phyloP scores from a whole-genome alignment of 139 green algal species.

The Asterochloris erici region DNA sequence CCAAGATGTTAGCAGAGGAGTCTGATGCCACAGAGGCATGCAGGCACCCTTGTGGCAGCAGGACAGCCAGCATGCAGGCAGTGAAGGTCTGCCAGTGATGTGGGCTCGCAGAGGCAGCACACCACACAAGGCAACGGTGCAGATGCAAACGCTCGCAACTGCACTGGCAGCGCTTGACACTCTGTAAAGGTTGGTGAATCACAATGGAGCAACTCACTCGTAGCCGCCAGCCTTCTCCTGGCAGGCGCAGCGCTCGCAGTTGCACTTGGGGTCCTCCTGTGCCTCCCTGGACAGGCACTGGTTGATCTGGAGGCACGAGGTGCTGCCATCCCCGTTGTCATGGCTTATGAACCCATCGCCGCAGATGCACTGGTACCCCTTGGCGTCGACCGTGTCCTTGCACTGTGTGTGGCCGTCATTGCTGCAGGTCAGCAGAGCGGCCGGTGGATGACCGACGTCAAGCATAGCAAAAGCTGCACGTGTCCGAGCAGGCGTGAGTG shows the following conservation, averaged over 20 bases:
- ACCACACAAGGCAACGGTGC: background rate
- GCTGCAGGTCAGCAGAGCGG: constrained; percentile 17
- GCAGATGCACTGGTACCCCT: constrained; percentile 76
- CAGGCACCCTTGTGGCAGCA: too few relatives aligned
- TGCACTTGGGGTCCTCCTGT: constrained; percentile 49
- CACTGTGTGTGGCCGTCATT: constrained; percentile 60
- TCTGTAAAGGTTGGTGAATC: too few relatives aligned
- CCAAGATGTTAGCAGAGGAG: background rate
- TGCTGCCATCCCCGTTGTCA: constrained; percentile 25
- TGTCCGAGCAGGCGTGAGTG: too few relatives aligned
- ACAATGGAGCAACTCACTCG: constrained; percentile 41
- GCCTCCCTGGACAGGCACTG: constrained; percentile 52
- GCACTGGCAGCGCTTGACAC: too few relatives aligned
- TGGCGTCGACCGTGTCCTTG: constrained; percentile 65
- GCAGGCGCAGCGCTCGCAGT: constrained; percentile 73
- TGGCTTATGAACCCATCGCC: constrained; percentile 47
- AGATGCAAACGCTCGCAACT: too few relatives aligned
- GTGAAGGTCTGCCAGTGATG: too few relatives aligned
- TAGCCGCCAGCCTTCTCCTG: constrained; percentile 68
- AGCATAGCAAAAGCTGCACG: background rate
- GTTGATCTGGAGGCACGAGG: constrained; percentile 75
- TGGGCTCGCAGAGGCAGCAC: background rate
- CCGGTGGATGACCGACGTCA: background rate
- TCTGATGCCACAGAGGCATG: background rate
- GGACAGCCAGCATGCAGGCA: too few relatives aligned